Base-by-base conservation (phyloP, 2,329 filamentous ascomycete genomes). In the Sporothrix pseudoabietina region DNA sequence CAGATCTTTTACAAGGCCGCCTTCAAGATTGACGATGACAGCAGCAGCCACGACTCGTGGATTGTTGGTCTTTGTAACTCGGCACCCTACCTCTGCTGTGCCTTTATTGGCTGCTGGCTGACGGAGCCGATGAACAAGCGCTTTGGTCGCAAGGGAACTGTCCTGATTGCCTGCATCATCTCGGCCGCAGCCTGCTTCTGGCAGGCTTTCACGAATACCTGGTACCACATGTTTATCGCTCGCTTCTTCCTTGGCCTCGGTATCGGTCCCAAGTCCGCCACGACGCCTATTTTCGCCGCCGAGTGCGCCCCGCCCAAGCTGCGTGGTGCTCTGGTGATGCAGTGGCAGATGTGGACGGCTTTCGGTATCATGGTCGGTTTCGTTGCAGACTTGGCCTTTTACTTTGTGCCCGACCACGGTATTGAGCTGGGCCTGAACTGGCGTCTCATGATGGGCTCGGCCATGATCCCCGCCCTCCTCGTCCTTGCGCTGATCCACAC, bases 181-280 rank as follows among this genome's bases (percentile, higher is more conserved):
- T 77, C 75, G 1, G 75, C 75, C 0, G 4, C 54, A 5, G 63
- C 74, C 1, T 77, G 75, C 75, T 86, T 89, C 76, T 85, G 84
- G 81, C 83, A 85, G 74, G 82, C 81, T 2, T 83, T 84, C 30
- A 83, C 83, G 22, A 83, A 84, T 70, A 83, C 79, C 4, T 85
- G 83, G 91, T 90, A 87, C 85, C 88, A 91, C 77, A 87, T 93
- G 84, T 91, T 94, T 78, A 86, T 92, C 71, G 89, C 90, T 6
- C 87, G 92, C 14, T 92, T 94, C 78, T 82, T 86, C 30, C 85
- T 94, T 30, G 92, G 92, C 0, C 86, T 94, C 32, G 91, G 90
- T 1, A 91, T 93, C 71, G 91, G 91, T 0, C 87, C 90, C 26
- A 92, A 92, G 79, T 88, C 88, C 0, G 89, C 90, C 0, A 93